These are phyloP conservation scores for Termitomyces sp. DNA, from an alignment of 768 basidiomycete species.

Conservation along the genomic window DNA sequence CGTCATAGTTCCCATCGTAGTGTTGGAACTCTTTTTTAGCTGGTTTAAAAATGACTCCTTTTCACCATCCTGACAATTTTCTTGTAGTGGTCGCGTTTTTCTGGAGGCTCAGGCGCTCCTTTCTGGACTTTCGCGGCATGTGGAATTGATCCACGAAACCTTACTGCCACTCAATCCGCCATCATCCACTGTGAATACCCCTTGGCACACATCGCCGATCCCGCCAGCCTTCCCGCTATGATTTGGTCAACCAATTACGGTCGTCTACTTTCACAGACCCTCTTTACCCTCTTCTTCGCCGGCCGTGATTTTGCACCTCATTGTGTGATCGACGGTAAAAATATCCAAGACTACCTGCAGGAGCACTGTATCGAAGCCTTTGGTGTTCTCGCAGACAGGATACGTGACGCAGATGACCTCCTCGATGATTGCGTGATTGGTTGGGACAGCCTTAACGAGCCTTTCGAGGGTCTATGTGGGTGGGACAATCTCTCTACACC, in stretches of 20 bases:
- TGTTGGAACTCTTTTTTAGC: background rate
- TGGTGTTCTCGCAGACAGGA: slow-evolving; percentile 70
- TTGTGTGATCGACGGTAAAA: slow-evolving; percentile 85
- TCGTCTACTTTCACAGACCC: slow-evolving; percentile 79
- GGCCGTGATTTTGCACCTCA: slow-evolving; percentile 87
- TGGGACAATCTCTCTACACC: slow-evolving; percentile 66
- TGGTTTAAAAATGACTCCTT: background rate
- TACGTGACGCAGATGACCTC: slow-evolving; percentile 70
- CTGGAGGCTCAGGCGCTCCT: slow-evolving; percentile 91
- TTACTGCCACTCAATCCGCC: slow-evolving; percentile 83
- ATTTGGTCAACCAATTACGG: slow-evolving; percentile 97
- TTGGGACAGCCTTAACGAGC: slow-evolving; percentile 97
- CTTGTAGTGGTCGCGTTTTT: slow-evolving; percentile 88
- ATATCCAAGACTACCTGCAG: slow-evolving; percentile 89
- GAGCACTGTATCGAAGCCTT: slow-evolving; percentile 73
- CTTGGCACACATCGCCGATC: slow-evolving; percentile 53
- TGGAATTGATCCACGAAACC: slow-evolving; percentile 81
- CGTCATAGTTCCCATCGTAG: background rate
- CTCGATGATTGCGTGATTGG: slow-evolving; percentile 89
- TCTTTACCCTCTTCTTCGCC: slow-evolving; percentile 95
- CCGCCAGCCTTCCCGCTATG: slow-evolving; percentile 84
- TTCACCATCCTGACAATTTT: background rate
- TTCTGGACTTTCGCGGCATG: slow-evolving; percentile 92
- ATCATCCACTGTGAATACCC: slow-evolving; percentile 91
- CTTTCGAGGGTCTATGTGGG: slow-evolving; percentile 73